Evolutionary conservation across 495 filamentous ascomycete species (phyloP).

Genomic region (Xylaria flabelliformis): DNA sequence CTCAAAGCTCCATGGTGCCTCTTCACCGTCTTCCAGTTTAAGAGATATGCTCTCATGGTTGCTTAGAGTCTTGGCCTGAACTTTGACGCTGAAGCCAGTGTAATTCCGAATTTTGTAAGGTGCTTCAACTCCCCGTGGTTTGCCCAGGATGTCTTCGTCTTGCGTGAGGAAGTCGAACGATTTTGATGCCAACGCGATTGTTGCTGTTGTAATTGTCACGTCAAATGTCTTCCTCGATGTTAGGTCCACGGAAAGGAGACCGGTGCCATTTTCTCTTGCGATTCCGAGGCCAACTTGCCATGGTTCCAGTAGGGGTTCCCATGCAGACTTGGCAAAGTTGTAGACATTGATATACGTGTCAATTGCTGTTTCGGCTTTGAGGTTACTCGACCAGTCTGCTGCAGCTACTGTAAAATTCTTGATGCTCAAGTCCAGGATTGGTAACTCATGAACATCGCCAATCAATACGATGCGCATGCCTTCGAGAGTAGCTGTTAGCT

Average conservation of each 20-base stretch:
- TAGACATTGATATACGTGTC: slow-evolving; percentile 96
- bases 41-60: slow-evolving; percentile 66
- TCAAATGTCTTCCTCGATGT: slow-evolving; percentile 90
- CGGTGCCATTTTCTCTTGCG: slow-evolving; percentile 75
- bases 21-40: slow-evolving; percentile 87
- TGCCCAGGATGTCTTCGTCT: slow-evolving; percentile 91
- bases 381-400: slow-evolving; percentile 85
- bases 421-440: slow-evolving; percentile 91
- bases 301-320: slow-evolving; percentile 96
- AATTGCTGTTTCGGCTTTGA: slow-evolving; percentile 86
- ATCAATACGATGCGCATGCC: slow-evolving; percentile 94
- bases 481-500: slow-evolving; percentile 81
- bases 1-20: slow-evolving; percentile 94
- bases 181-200: slow-evolving; percentile 90
- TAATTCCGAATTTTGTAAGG: slow-evolving; percentile 94
- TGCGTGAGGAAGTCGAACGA: slow-evolving; percentile 88
- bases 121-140: slow-evolving; percentile 88
- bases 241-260: slow-evolving; percentile 80
- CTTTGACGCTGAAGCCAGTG: slow-evolving; percentile 86
- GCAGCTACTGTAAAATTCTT: slow-evolving; percentile 85
- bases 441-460: slow-evolving; percentile 92
- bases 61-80: slow-evolving; percentile 76
- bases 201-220: slow-evolving; percentile 89
- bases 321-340: slow-evolving; percentile 98
- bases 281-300: slow-evolving; percentile 94